These are phyloP conservation scores for Chionographis japonica DNA, from an alignment of 106 monocot species.

Conservation along the genomic window DNA sequence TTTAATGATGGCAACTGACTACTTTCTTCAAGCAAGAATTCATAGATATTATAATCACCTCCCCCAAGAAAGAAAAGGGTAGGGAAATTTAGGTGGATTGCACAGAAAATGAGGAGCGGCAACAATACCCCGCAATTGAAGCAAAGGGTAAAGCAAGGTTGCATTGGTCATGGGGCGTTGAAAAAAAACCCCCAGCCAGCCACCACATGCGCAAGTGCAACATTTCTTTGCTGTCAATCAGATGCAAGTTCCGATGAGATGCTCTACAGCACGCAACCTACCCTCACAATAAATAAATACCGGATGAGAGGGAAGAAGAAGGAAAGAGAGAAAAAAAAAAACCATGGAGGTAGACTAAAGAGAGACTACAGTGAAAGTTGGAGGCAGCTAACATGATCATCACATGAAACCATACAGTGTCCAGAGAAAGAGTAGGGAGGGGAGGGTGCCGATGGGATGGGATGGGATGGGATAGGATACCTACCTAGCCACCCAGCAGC, in stretches of 20 bases:
- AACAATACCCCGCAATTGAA: not conserved
- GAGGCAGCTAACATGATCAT: too few relatives aligned
- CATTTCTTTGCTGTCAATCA: not conserved
- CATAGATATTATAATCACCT: too few relatives aligned
- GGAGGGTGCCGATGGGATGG: not conserved
- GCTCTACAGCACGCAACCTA: slow-evolving; percentile 1
- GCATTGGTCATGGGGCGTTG: not conserved
- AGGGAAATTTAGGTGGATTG: not conserved
- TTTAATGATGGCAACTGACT: too few relatives aligned
- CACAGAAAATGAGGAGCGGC: slow-evolving; percentile 2
- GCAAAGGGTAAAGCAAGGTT: not conserved
- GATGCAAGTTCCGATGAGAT: slow-evolving; percentile 13
- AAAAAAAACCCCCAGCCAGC: not conserved
- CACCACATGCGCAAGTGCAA: not conserved
- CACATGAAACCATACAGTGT: not conserved
- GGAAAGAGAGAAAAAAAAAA: not conserved
- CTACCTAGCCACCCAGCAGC: too few relatives aligned
- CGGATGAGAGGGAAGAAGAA: not conserved
- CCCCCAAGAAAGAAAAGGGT: too few relatives aligned
- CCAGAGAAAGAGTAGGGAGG: too few relatives aligned
- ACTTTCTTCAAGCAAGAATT: too few relatives aligned
- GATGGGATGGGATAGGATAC: not conserved
- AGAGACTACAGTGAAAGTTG: too few relatives aligned
- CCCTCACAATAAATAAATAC: not conserved
- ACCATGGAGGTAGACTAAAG: too few relatives aligned